phyloP scores from a whole-genome alignment of 768 basidiomycete species.

The Leccinum ochraceum region DNA sequence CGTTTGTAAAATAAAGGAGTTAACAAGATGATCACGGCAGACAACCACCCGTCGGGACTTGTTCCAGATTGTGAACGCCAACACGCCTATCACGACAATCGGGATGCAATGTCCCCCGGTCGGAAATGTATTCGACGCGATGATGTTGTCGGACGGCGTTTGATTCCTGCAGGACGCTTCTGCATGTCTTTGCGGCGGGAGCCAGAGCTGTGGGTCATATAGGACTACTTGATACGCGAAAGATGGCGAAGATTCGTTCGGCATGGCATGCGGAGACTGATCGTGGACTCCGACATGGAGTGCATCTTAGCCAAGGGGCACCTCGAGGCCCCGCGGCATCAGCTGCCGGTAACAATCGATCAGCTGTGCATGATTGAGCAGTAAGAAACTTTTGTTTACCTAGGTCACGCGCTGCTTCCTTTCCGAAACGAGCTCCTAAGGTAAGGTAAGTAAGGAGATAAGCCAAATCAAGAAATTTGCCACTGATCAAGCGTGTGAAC shows the following conservation, averaged over 20 bases:
- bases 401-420: background rate
- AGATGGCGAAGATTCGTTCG: background rate
- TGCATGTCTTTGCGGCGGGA: background rate
- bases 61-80: background rate
- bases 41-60: background rate
- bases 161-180: background rate
- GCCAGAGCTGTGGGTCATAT: background rate
- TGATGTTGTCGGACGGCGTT: background rate
- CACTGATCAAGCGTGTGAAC: background rate
- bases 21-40: background rate
- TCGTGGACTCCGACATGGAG: background rate
- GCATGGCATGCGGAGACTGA: background rate
- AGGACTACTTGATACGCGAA: background rate
- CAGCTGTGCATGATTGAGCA: background rate
- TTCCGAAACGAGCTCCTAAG: background rate
- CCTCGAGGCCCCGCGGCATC: background rate
- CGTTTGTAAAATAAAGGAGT: conserved; percentile 2
- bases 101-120: background rate
- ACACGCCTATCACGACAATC: background rate
- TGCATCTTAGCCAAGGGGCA: background rate
- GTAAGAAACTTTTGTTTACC: background rate
- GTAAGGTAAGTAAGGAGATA: background rate
- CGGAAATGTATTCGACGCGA: background rate
- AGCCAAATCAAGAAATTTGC: background rate
- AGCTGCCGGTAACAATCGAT: background rate